These are phyloP conservation scores for Trametes cinnabarina DNA, from an alignment of 768 basidiomycete genomes.

Conservation along the genomic window DNA sequence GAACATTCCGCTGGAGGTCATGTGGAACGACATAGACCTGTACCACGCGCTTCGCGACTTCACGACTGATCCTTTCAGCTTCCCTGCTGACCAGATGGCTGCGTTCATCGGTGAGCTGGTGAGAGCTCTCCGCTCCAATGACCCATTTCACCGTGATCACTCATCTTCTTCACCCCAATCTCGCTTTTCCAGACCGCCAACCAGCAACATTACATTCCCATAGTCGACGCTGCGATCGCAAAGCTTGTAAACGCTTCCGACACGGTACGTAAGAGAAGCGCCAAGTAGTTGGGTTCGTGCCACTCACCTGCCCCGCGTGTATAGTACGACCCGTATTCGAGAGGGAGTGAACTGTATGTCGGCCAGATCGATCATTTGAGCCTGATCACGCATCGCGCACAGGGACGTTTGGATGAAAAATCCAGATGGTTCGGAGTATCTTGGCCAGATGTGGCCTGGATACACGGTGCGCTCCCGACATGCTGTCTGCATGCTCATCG, in stretches of 20 bases:
- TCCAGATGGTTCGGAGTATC: conserved; percentile 66
- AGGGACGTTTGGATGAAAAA: conserved; percentile 76
- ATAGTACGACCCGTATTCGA: conserved; percentile 66
- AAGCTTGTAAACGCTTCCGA: conserved; percentile 59
- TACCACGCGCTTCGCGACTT: conserved; percentile 70
- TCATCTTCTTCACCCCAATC: too few species aligned
- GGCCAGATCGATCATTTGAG: not conserved
- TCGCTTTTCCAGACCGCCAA: conserved; percentile 35
- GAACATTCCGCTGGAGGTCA: conserved; percentile 77
- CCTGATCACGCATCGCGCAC: not conserved
- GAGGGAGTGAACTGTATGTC: conserved; percentile 53
- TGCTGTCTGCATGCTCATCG: too few species aligned
- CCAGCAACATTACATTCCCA: conserved; percentile 63
- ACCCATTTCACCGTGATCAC: too few species aligned
- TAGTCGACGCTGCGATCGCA: conserved; percentile 63
- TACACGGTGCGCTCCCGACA: conserved; percentile 59
- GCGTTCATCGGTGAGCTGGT: conserved; percentile 58
- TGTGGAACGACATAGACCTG: conserved; percentile 80
- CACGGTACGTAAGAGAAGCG: conserved; percentile 42
- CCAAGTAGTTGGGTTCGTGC: not conserved
- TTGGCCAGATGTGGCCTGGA: conserved; percentile 79
- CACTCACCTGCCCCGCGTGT: not conserved
- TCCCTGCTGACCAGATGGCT: conserved; percentile 52
- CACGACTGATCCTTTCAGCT: conserved; percentile 63
- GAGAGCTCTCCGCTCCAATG: conserved; percentile 24